A percentile compares a stretch with the other conserved stretches of the same genome.
Conservation (phyloP, 805 yeast genomes). For the Teunomyces funiuensis region DNA sequence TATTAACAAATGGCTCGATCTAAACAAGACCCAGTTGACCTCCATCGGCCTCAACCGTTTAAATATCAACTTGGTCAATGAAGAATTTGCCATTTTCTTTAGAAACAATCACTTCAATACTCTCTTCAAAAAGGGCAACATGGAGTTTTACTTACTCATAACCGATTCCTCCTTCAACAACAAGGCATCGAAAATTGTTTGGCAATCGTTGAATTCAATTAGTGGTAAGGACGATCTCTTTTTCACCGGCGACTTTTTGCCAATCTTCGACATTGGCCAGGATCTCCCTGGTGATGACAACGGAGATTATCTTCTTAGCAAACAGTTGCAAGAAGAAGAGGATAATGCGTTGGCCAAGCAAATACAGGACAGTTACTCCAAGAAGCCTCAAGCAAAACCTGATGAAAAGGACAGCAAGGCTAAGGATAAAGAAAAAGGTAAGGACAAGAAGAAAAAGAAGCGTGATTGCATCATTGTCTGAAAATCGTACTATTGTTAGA, state of each 20-base stretch:
- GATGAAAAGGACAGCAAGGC: slow-evolving; percentile 1
- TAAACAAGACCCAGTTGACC: slow-evolving; percentile 77
- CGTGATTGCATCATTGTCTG: slow-evolving; percentile 23
- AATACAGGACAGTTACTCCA: slow-evolving; percentile 37
- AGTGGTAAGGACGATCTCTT: slow-evolving; percentile 71
- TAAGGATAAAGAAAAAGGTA: slow-evolving; percentile 6
- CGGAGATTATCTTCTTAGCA: slow-evolving; percentile 36
- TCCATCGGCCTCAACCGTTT: slow-evolving; percentile 57
- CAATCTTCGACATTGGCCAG: slow-evolving; percentile 33
- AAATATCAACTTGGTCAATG: slow-evolving; percentile 44
- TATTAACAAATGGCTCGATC: slow-evolving; percentile 44
- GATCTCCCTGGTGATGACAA: slow-evolving; percentile 10
- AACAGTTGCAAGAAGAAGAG: slow-evolving; percentile 56
- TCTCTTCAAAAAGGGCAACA: slow-evolving; percentile 49
- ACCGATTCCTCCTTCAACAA: slow-evolving; percentile 69
- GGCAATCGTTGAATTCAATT: slow-evolving; percentile 75
- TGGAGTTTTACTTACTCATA: slow-evolving; percentile 59
- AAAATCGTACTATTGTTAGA: slow-evolving; percentile 2
- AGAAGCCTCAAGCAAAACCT: slow-evolving; percentile 6
- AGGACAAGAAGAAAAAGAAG: slow-evolving; percentile 18
- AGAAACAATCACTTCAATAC: slow-evolving; percentile 90
- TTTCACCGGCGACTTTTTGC: slow-evolving; percentile 64
- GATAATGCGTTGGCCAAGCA: slow-evolving; percentile 50
- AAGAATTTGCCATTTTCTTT: slow-evolving; percentile 69
- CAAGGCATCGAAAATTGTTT: slow-evolving; percentile 50